Conservation (phyloP, 371 early-diverging fungal species). For the Mucor ambiguus region DNA sequence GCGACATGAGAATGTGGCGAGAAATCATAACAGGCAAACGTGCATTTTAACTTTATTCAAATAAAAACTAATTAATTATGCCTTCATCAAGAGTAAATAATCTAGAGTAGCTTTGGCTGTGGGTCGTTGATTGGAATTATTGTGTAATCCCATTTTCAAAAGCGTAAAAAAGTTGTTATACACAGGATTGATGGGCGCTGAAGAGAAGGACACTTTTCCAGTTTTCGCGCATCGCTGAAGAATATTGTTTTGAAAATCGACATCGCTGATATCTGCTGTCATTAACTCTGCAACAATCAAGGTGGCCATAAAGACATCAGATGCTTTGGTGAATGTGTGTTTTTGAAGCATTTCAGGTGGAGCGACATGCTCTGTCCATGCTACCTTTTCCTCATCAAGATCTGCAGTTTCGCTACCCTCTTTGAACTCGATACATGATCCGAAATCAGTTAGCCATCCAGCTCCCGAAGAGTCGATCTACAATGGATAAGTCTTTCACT, state of each 20-base stretch:
- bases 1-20: conserved; percentile 66
- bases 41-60: conserved; percentile 27
- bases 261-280: conserved; percentile 27
- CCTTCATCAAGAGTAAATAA: neutral
- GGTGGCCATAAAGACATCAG: conserved; percentile 45
- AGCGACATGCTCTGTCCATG: conserved; percentile 43
- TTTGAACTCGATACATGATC: conserved; percentile 36
- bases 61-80: neutral
- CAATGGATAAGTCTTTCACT: neutral
- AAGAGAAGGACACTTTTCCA: conserved; percentile 21
- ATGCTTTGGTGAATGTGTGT: conserved; percentile 27
- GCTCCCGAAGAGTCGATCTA: conserved; percentile 34
- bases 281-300: conserved; percentile 34
- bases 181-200: conserved; percentile 8
- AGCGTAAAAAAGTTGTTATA: conserved; percentile 19
- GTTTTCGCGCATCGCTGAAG: conserved; percentile 3
- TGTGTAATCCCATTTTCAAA: conserved; percentile 13
- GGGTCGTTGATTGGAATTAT: conserved; percentile 8
- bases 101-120: conserved; percentile 12
- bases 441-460: conserved; percentile 45
- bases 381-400: conserved; percentile 13
- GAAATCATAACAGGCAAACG: conserved; percentile 51
- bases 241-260: conserved; percentile 21
- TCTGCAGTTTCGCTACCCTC: neutral
- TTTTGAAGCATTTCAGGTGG: conserved; percentile 38